A percentile compares a stretch with the other conserved stretches of the same genome.
phyloP scores from a whole-genome alignment of 2,329 filamentous ascomycete genomes.

The Alternaria rosae region DNA sequence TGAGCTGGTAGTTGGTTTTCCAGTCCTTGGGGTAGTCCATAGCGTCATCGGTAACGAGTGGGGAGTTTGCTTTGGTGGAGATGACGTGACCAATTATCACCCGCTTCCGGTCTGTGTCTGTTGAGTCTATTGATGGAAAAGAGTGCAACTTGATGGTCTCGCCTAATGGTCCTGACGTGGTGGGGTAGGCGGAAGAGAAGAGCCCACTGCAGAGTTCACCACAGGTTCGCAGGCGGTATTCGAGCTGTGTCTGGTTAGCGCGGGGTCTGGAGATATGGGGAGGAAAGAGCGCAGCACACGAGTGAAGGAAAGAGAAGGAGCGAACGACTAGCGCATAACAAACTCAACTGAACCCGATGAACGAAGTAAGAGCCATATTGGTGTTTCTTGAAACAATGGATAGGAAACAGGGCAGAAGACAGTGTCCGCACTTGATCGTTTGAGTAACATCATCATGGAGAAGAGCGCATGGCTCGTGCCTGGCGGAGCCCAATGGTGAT shows the following conservation, averaged over 20 bases:
- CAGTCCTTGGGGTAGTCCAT: conserved; percentile 78
- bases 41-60: conserved; percentile 73
- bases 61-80: conserved; percentile 71
- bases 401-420: conserved; percentile 1
- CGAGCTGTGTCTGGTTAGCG: conserved; percentile 62
- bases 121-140: conserved; percentile 66
- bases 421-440: not conserved
- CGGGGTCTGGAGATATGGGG: not conserved
- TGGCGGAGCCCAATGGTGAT: conserved; percentile 23
- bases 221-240: conserved; percentile 77
- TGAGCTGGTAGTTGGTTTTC: conserved; percentile 55
- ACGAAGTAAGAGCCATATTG: not conserved
- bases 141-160: conserved; percentile 62
- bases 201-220: conserved; percentile 81
- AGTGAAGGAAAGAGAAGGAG: conserved; percentile 4
- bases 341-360: not conserved
- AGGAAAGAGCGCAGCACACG: conserved; percentile 9
- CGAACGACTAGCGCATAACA: not conserved
- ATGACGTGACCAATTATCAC: conserved; percentile 81
- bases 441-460: conserved; percentile 20
- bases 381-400: not conserved
- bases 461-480: conserved; percentile 20
- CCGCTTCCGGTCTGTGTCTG: conserved; percentile 64
- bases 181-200: conserved; percentile 73
- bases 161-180: conserved; percentile 52